Evolutionary conservation across 345 rosid genomes (phyloP).

Genomic region (Eucalyptus shirleyi): DNA sequence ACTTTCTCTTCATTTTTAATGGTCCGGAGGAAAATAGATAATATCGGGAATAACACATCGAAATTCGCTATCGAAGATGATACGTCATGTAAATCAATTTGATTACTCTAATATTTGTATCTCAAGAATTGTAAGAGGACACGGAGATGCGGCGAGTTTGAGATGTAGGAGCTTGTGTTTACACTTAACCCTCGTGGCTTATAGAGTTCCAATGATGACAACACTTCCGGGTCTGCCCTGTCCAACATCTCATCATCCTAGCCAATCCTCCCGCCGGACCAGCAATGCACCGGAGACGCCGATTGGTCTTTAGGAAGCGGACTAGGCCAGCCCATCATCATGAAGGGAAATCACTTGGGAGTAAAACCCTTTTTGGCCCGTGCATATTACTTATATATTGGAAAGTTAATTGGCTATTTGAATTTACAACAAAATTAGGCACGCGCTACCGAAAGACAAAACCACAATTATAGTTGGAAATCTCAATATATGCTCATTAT

Average conservation of each 20-base stretch:
- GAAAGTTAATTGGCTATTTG: accelerated
- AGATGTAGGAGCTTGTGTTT: not conserved
- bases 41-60: accelerated
- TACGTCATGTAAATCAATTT: not conserved
- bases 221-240: not conserved
- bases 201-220: not conserved
- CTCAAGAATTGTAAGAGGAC: not conserved
- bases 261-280: not conserved
- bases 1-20: not conserved
- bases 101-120: not conserved
- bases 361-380: not conserved
- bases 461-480: too few relatives aligned
- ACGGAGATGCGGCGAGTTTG: not conserved
- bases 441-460: accelerated
- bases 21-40: not conserved
- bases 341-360: not conserved
- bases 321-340: too few relatives aligned
- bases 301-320: not conserved
- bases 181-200: too few relatives aligned
- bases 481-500: too few relatives aligned
- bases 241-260: not conserved
- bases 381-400: not conserved
- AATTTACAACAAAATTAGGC: accelerated
- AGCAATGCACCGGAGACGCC: not conserved
- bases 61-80: not conserved